Conservation (phyloP, 163 green algal species). For the Chloromonas sp. region DNA sequence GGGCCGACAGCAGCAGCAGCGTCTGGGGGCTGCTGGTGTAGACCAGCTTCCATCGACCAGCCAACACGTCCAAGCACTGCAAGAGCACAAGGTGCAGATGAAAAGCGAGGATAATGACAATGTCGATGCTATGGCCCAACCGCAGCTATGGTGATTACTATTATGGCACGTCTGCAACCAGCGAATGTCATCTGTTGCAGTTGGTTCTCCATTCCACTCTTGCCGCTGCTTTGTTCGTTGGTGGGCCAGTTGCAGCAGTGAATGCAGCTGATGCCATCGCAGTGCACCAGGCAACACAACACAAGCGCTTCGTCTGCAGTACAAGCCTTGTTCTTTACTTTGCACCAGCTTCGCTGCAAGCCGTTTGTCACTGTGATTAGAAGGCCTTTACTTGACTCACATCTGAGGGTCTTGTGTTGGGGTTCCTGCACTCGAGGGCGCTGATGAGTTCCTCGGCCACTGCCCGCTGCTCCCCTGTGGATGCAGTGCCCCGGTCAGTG, state of each 20-base stretch:
- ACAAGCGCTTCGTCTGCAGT: no score
- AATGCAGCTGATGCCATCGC: no score
- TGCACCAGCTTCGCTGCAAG: neutral
- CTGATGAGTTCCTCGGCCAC: neutral
- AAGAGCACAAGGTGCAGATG: neutral
- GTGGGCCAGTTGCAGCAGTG: no score
- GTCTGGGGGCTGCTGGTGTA: conserved; percentile 71
- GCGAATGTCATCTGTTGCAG: no score
- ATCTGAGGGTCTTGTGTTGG: neutral
- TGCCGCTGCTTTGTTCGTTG: no score
- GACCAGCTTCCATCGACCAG: conserved; percentile 65
- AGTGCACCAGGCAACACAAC: no score
- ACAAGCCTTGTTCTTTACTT: no score
- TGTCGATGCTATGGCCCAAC: no score
- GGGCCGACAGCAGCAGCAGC: conserved; percentile 56
- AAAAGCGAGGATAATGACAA: no score
- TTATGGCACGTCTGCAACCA: no score
- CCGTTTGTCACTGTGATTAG: neutral
- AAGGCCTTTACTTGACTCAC: neutral
- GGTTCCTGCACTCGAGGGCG: neutral
- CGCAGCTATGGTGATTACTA: no score
- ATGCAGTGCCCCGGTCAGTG: neutral
- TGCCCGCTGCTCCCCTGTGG: neutral
- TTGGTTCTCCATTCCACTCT: no score
- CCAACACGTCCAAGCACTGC: conserved; percentile 40